phyloP scores from a whole-genome alignment of 2,329 filamentous ascomycete species.

The Juglanconis oblonga region DNA sequence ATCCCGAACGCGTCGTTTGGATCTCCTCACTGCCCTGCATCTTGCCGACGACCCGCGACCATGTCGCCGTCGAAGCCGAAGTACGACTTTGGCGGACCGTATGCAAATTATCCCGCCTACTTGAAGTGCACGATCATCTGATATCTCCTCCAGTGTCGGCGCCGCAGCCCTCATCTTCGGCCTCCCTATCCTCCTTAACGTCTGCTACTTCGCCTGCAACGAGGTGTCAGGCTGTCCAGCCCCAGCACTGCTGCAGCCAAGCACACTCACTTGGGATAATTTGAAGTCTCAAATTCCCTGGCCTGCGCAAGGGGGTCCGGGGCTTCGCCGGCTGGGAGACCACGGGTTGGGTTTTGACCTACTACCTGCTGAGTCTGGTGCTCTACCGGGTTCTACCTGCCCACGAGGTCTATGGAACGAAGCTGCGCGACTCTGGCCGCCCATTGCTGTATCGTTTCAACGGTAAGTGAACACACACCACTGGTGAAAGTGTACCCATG shows the following conservation, averaged over 20 bases:
- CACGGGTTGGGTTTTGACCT: conserved; percentile 63
- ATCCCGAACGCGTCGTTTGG: too few relatives aligned
- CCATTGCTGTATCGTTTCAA: conserved; percentile 77
- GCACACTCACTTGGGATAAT: conserved; percentile 38
- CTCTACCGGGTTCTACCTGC: conserved; percentile 76
- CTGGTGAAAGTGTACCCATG: neutral
- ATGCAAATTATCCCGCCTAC: neutral
- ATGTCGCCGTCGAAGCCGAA: conserved; percentile 8
- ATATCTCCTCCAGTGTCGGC: conserved; percentile 9
- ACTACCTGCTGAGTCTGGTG: conserved; percentile 70
- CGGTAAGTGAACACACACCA: conserved; percentile 37
- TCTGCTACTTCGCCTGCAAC: conserved; percentile 44
- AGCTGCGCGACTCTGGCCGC: conserved; percentile 61
- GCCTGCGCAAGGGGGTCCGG: conserved; percentile 61
- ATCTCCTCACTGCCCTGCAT: too few relatives aligned
- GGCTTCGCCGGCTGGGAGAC: conserved; percentile 66
- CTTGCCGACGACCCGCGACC: too few relatives aligned
- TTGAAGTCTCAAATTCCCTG: conserved; percentile 47
- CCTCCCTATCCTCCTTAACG: conserved; percentile 18
- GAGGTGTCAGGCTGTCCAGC: conserved; percentile 51
- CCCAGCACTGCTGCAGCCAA: conserved; percentile 46
- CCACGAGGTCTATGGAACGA: conserved; percentile 63
- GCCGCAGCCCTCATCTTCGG: conserved; percentile 19
- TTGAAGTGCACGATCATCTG: neutral
- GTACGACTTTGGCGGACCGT: conserved; percentile 21